Evolutionary conservation across 148 eudicot species (phyloP).

Genomic region (Spergularia marina): DNA sequence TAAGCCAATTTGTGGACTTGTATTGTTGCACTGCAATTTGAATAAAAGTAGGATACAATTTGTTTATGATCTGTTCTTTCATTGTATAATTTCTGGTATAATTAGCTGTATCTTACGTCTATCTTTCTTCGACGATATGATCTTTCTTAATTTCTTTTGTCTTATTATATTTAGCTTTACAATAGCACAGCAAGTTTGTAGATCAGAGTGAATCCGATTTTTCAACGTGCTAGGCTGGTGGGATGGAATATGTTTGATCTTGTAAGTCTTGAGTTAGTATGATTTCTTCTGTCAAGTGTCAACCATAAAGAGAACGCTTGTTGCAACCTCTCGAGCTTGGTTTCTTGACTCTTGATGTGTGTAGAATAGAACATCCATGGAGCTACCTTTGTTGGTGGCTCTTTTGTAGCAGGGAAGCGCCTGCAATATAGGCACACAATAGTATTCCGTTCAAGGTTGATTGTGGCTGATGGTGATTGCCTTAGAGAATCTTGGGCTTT

Average conservation of each 20-base stretch:
- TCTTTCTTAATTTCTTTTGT: not conserved
- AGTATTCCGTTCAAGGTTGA: not conserved
- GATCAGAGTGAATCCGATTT: not conserved
- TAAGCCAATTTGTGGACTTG: slow-evolving; percentile 43
- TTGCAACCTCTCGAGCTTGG: not conserved
- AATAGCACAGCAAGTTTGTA: not conserved
- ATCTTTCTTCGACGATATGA: not conserved
- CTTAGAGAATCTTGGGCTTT: not conserved
- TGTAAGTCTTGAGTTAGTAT: not conserved
- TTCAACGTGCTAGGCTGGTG: not conserved
- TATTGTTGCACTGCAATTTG: slow-evolving; percentile 37
- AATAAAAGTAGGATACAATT: slow-evolving; percentile 45
- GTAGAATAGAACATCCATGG: not conserved
- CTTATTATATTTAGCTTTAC: not conserved
- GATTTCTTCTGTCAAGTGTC: not conserved
- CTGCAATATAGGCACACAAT: not conserved
- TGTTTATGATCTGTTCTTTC: slow-evolving; percentile 22
- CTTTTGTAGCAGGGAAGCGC: not conserved
- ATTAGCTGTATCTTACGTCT: not conserved
- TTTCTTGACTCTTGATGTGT: not conserved
- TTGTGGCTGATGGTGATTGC: not conserved
- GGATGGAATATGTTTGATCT: not conserved
- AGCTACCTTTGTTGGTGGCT: too few species aligned
- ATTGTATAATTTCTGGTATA: not conserved
- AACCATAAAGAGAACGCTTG: not conserved